Evolutionary conservation across 148 eudicot species (phyloP).

Genomic region (Suaeda aralocaspica): DNA sequence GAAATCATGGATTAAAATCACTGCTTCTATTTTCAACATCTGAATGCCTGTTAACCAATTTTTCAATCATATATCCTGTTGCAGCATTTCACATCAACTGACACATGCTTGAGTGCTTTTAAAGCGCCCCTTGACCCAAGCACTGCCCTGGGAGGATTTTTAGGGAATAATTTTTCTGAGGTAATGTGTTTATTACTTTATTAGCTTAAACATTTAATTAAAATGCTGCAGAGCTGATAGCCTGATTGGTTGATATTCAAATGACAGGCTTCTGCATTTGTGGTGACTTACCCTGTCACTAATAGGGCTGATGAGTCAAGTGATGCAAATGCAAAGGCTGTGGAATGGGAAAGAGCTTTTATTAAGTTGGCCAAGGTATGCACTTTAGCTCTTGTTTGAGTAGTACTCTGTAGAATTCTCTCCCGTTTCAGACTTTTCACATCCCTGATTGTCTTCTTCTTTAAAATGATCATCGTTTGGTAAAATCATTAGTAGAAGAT

Average conservation of each 20-base stretch:
- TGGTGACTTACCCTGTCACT: slow-evolving; percentile 67
- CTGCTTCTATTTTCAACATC: slow-evolving; percentile 5
- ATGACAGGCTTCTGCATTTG: slow-evolving; percentile 62
- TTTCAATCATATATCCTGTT: slow-evolving; percentile 15
- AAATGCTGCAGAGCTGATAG: background rate
- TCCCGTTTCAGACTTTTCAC: background rate
- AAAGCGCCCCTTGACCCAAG: slow-evolving; percentile 76
- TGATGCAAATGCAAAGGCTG: slow-evolving; percentile 48
- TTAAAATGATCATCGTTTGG: background rate
- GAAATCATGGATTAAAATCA: background rate
- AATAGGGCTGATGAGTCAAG: slow-evolving; percentile 47
- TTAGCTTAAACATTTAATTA: background rate
- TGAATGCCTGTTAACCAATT: slow-evolving; percentile 7
- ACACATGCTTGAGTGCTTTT: slow-evolving; percentile 63
- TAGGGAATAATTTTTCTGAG: slow-evolving; percentile 61
- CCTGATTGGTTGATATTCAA: slow-evolving; percentile 9
- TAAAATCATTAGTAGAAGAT: background rate
- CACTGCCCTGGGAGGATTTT: slow-evolving; percentile 59
- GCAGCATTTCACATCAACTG: slow-evolving; percentile 68
- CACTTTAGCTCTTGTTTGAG: background rate
- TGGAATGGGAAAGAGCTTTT: slow-evolving; percentile 77
- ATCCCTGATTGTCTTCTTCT: too few species aligned
- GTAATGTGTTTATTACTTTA: slow-evolving; percentile 32
- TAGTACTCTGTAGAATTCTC: background rate
- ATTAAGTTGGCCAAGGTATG: slow-evolving; percentile 59